Evolutionary conservation across 257 asterid species (phyloP).

Genomic region (Henckelia pumila): DNA sequence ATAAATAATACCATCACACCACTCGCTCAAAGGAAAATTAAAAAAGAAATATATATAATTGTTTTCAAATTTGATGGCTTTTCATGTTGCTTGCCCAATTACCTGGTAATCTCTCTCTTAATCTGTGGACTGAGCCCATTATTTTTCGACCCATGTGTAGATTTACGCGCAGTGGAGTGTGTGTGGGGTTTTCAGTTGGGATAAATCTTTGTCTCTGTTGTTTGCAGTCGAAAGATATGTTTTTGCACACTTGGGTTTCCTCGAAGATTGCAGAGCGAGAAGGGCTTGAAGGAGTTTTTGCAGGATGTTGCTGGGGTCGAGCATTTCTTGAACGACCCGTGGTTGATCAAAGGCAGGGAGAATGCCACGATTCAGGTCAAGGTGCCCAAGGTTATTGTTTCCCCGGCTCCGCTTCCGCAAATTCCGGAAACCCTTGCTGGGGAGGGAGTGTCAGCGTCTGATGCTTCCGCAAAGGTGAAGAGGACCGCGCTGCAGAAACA

Average conservation of each 20-base stretch:
- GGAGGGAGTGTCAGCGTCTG: constrained; percentile 50
- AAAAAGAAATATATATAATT: not conserved
- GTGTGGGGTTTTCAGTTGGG: constrained; percentile 30
- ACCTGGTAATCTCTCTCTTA: constrained; percentile 68
- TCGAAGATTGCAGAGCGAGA: constrained; percentile 52
- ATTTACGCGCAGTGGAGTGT: constrained; percentile 30
- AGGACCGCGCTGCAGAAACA: constrained; percentile 86
- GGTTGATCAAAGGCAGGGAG: constrained; percentile 67
- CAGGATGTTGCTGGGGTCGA: constrained; percentile 70
- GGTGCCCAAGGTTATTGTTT: constrained; percentile 75
- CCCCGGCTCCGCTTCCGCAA: constrained; percentile 40
- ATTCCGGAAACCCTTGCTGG: constrained; percentile 29
- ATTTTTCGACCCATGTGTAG: constrained; percentile 13
- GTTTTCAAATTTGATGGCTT: constrained; percentile 58
- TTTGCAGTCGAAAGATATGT: constrained; percentile 84
- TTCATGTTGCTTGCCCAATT: constrained; percentile 99
- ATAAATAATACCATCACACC: not conserved
- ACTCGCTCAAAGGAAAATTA: not conserved
- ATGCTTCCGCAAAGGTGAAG: constrained; percentile 73
- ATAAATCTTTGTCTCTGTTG: constrained; percentile 29
- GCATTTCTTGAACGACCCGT: constrained; percentile 81
- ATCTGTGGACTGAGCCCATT: constrained; percentile 26
- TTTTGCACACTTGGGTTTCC: constrained; percentile 80
- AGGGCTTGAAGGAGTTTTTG: constrained; percentile 57
- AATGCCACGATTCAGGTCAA: constrained; percentile 73